Conservation (phyloP, 192 early-diverging fungal genomes). For the Entomortierella beljakovae region DNA sequence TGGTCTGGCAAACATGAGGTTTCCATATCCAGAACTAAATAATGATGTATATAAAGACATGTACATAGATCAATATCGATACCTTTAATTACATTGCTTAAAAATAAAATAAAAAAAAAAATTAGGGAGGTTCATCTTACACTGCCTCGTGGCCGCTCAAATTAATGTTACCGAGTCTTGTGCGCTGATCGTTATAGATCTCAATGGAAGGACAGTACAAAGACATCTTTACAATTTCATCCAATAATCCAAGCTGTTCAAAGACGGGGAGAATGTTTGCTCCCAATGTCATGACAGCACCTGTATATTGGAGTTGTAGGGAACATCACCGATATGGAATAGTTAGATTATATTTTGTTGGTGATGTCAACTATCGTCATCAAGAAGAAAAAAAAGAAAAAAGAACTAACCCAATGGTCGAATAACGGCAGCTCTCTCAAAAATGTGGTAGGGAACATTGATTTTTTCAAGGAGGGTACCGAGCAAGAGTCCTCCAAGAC, state of each 20-base stretch:
- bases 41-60: background rate
- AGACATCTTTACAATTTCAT: background rate
- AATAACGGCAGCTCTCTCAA: background rate
- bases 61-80: background rate
- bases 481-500: slow-evolving; percentile 6
- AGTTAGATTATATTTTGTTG: too few relatives aligned
- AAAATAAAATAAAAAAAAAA: background rate
- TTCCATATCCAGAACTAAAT: slow-evolving; percentile 7
- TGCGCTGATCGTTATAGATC: background rate
- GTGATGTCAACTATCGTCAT: background rate
- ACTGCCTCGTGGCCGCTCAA: background rate
- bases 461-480: background rate
- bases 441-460: slow-evolving; percentile 1
- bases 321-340: too few relatives aligned
- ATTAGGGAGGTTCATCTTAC: too few relatives aligned
- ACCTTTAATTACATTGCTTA: background rate
- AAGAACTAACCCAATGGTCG: slow-evolving; percentile 5
- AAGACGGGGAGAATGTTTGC: slow-evolving; percentile 15
- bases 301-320: background rate
- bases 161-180: background rate
- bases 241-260: slow-evolving; percentile 14
- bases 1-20: background rate
- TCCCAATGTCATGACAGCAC: slow-evolving; percentile 1
- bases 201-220: background rate
- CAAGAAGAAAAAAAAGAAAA: background rate